Percentiles rank a stretch among this genome's conserved stretches.
Conservation (phyloP, 768 basidiomycete species). For the Favolaschia claudopus region DNA sequence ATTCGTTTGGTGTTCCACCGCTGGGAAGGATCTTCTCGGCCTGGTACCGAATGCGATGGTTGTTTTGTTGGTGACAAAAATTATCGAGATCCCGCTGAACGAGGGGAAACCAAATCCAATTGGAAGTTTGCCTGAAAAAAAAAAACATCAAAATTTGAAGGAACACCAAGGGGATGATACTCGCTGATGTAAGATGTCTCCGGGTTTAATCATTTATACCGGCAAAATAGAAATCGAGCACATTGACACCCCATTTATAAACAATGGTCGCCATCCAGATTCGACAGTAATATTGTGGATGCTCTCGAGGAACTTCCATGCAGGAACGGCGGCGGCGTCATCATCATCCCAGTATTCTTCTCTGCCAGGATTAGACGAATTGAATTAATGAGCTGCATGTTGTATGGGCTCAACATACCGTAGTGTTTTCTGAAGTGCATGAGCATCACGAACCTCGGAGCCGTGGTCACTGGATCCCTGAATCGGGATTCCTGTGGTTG, state of each 20-base stretch:
- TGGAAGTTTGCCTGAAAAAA: neutral
- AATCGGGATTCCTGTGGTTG: neutral
- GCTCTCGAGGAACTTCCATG: neutral
- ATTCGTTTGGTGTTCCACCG: neutral
- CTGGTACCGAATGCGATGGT: neutral
- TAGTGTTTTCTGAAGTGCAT: neutral
- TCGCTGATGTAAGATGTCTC: neutral
- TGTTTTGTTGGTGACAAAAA: neutral
- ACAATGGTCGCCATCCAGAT: neutral
- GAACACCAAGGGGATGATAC: neutral
- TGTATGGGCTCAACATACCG: neutral
- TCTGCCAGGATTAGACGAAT: neutral
- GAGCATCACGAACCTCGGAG: neutral
- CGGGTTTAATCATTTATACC: neutral
- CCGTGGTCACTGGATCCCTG: slow-evolving; percentile 4
- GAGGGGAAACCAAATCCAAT: neutral
- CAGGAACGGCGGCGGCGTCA: neutral
- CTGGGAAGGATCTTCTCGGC: neutral
- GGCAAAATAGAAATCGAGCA: neutral
- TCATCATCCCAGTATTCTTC: no score
- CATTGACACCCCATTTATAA: slow-evolving; percentile 3
- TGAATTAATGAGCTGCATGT: neutral
- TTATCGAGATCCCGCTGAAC: neutral
- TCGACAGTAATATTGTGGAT: slow-evolving; percentile 2
- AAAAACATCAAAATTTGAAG: neutral